Conservation (phyloP, 306 rosid species). For the Abrus precatorius region DNA sequence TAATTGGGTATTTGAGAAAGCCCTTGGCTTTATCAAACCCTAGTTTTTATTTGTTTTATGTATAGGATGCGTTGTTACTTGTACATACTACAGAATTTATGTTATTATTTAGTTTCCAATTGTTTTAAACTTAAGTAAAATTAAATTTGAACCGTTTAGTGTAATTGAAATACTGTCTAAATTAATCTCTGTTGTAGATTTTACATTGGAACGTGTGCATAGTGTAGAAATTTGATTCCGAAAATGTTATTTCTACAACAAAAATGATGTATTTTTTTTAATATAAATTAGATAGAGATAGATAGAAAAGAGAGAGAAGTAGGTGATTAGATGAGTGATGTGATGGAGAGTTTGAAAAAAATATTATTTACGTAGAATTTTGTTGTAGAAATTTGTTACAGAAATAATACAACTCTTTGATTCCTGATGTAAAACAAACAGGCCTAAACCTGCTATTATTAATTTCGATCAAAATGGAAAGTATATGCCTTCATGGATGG, state of each 20-base stretch:
- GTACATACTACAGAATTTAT: not conserved
- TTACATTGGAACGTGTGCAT: not conserved
- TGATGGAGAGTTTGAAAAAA: no score
- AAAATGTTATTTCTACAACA: no score
- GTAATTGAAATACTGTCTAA: not conserved
- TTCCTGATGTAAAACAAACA: not conserved
- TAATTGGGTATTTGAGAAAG: constrained; percentile 37
- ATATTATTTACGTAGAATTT: no score
- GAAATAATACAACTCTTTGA: no score
- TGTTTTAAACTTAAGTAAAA: not conserved
- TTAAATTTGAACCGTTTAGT: not conserved
- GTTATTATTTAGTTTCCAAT: not conserved
- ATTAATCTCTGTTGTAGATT: not conserved
- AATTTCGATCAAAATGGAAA: constrained; percentile 18
- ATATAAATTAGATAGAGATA: no score
- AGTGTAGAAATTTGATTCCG: not conserved
- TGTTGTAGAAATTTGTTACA: no score
- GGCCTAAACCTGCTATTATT: not conserved
- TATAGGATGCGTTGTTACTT: not conserved
- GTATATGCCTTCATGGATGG: not conserved
- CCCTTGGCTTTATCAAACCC: constrained; percentile 27
- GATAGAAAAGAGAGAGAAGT: no score
- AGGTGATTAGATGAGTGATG: no score
- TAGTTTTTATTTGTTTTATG: constrained; percentile 8
- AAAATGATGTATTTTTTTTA: no score